These are phyloP conservation scores for Volvariella volvacea DNA, from an alignment of 1,284 basidiomycete species.

Conservation along the genomic window DNA sequence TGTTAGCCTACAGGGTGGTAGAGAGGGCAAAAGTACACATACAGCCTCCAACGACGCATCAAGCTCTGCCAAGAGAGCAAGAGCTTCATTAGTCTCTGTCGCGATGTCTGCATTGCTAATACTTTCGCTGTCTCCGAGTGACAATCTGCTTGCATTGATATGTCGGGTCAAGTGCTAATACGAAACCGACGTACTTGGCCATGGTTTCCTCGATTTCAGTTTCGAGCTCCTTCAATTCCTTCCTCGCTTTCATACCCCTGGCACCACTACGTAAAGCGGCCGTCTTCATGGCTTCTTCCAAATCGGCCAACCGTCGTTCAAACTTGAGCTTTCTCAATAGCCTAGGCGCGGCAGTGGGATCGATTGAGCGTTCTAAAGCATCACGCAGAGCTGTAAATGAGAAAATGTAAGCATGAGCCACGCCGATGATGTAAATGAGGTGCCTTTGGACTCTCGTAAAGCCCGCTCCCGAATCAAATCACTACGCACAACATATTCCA, in stretches of 20 bases:
- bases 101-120: neutral
- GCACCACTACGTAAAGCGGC: slow-evolving; percentile 55
- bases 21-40: too few species aligned
- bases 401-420: too few species aligned
- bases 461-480: slow-evolving; percentile 22
- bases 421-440: too few species aligned
- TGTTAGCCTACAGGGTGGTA: too few species aligned
- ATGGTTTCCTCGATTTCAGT: slow-evolving; percentile 33
- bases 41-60: slow-evolving; percentile 32
- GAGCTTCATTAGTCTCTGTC: slow-evolving; percentile 17
- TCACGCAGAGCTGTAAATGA: slow-evolving; percentile 10
- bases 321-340: slow-evolving; percentile 18
- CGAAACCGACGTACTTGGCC: neutral
- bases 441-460: slow-evolving; percentile 20
- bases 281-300: slow-evolving; percentile 44
- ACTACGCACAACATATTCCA: slow-evolving; percentile 26
- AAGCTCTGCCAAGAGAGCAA: slow-evolving; percentile 29
- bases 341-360: slow-evolving; percentile 19
- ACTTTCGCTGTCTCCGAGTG: neutral
- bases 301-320: slow-evolving; percentile 18
- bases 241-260: slow-evolving; percentile 52
- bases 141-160: neutral
- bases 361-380: slow-evolving; percentile 2
- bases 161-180: too few species aligned
- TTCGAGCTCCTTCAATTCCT: slow-evolving; percentile 34